These are phyloP conservation scores for Phytopythium aichiense DNA, from an alignment of 352 stramenopile species.

Conservation along the genomic window DNA sequence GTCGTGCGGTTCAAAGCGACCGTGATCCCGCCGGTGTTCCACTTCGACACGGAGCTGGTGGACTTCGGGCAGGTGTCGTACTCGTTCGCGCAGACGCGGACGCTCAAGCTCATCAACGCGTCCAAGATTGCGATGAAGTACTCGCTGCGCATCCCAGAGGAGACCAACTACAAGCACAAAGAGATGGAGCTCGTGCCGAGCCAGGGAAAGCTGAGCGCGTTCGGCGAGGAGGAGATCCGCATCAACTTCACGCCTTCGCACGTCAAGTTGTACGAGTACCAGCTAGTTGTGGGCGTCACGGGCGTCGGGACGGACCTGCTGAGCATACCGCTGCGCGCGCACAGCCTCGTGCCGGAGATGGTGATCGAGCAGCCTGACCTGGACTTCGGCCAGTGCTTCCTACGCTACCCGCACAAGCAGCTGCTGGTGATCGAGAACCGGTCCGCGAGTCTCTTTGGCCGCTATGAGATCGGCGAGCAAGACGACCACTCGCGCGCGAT, in stretches of 20 bases:
- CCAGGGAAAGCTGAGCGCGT: constrained; percentile 72
- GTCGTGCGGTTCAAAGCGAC: constrained; percentile 80
- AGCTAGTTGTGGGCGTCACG: constrained; percentile 88
- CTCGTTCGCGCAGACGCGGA: constrained; percentile 79
- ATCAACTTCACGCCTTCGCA: constrained; percentile 86
- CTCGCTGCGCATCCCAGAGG: constrained; percentile 87
- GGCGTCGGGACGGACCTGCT: constrained; percentile 89
- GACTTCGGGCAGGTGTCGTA: constrained; percentile 93
- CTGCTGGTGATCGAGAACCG: constrained; percentile 88
- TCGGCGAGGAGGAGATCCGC: constrained; percentile 75
- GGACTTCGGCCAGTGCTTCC: constrained; percentile 88
- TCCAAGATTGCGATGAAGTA: constrained; percentile 93
- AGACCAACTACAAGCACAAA: constrained; percentile 87
- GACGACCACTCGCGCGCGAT: constrained; percentile 86
- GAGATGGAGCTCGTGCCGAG: constrained; percentile 88
- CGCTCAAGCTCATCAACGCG: constrained; percentile 88
- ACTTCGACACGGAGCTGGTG: constrained; percentile 87
- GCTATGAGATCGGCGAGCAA: constrained; percentile 90
- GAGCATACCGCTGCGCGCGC: constrained; percentile 84
- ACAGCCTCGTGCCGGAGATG: constrained; percentile 87
- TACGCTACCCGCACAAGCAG: constrained; percentile 90
- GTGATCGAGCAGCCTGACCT: constrained; percentile 60
- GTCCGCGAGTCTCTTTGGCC: constrained; percentile 62
- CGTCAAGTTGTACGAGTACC: constrained; percentile 91
- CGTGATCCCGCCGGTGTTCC: constrained; percentile 92